These are phyloP conservation scores for Cytospora piceicola DNA, from an alignment of 2,329 filamentous ascomycete genomes.

Conservation along the genomic window DNA sequence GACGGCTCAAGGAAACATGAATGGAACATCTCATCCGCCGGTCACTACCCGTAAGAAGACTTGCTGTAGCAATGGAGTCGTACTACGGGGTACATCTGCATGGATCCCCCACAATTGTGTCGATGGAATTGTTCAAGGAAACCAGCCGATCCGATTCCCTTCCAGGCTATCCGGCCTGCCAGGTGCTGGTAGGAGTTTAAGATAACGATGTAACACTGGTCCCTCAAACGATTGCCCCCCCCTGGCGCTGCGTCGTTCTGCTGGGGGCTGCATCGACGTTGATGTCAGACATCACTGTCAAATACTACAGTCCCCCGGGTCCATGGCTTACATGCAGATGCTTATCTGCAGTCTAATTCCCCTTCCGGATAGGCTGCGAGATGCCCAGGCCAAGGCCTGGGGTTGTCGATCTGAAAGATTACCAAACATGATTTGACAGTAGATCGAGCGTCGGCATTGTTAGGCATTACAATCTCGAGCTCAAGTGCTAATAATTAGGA, in stretches of 20 bases:
- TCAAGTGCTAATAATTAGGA: slow-evolving; percentile 17
- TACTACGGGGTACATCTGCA: background rate
- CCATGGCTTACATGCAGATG: background rate
- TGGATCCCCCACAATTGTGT: background rate
- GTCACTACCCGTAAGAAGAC: background rate
- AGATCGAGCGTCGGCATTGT: background rate
- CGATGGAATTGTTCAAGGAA: background rate
- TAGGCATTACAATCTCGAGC: background rate
- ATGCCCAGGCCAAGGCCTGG: background rate
- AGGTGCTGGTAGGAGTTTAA: background rate
- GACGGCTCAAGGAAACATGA: background rate
- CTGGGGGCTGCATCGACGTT: background rate
- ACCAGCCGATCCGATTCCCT: background rate
- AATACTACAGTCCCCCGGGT: too few relatives aligned
- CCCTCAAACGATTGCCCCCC: background rate
- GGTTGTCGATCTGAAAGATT: slow-evolving; percentile 2
- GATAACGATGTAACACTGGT: slow-evolving; percentile 16
- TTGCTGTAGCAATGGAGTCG: background rate
- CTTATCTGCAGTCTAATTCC: slow-evolving; percentile 15
- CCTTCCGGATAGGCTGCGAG: background rate
- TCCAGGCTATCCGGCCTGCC: background rate
- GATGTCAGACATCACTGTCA: background rate
- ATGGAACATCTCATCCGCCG: background rate
- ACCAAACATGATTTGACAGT: slow-evolving; percentile 6
- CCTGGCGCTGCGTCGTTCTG: slow-evolving; percentile 2